Evolutionary conservation across 768 basidiomycete species (phyloP), one percentile per base, ranked within the genome.

Genomic region (Phanerochaete sordida): DNA sequence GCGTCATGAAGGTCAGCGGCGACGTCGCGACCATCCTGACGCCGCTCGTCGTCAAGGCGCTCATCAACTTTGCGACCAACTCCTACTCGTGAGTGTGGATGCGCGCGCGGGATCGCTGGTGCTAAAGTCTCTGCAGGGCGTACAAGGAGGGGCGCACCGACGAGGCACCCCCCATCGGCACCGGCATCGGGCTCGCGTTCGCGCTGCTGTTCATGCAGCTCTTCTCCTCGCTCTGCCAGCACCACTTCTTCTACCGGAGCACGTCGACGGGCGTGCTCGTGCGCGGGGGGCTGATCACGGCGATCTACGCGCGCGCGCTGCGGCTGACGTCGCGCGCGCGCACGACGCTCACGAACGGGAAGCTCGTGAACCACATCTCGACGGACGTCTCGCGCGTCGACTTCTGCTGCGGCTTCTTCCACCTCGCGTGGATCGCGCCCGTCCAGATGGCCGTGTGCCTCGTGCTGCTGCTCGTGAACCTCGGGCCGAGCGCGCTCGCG

Each of bases 381-480:
- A 93, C 91, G 0, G 93, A 95, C 69, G 86, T 95, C 23, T 93
- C 90, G 28, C 84, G 95, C 23, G 91, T 98, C 69, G 94, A 98
- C 69, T 97, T 94, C 66, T 89, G 88, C 66, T 79, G 84, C 66
- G 79, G 86, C 21, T 90, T 87, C 75, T 89, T 92, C 72, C 90
- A 92, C 65, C 87, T 93, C 80, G 79, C 81, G 39, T 92, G 89
- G 87, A 76, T 87, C 5, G 84, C 87, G 0, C 87, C 86, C 0
- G 85, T 95, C 49, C 90, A 93, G 69, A 81, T 95, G 74, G 69
- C 76, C 19, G 84, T 95, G 50, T 93, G 91, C 70, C 79, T 95
- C 4, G 73, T 85, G 50, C 80, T 95, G 24, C 81, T 96, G 1
- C 67, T 93, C 52, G 64, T 86, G 65, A 88, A 92, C 65, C 72